Evolutionary conservation across 345 rosid genomes (phyloP), one percentile per base, ranked within the genome.

Genomic region (Eucalyptus tenuipes): DNA sequence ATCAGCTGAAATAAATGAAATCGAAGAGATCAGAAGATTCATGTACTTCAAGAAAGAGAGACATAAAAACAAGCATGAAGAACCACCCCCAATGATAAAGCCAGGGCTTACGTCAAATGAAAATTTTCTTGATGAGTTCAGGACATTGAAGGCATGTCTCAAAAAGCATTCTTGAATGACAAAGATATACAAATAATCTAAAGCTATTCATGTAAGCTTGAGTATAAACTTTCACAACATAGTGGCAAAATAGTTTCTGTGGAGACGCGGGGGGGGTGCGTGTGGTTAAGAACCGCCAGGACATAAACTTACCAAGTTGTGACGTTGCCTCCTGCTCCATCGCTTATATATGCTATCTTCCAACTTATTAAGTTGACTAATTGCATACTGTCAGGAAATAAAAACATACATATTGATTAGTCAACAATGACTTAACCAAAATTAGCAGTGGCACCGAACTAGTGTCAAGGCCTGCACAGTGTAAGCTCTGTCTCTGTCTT

Each of bases 341-440:
- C 95, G 94, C 87, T 95, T 94, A 96, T 94, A 95, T 87, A 97
- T 95, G 96, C 95, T 95, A 88, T 97, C 99, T 93, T 96, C 99
- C 93, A 97, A 89, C 93, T 95, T 97, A 91, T 92, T 96, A 88
- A 96, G 95, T 91, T 96, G 99, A 93, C 96, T 97, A 87, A 96
- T 93, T 88, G 99, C 99, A 92, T 93, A 96, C 98, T 96, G 97
- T 89, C 82, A 20, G 47, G 27, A 75, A 75, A 40, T 27, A 40
- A 75, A 75, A 75, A 40, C 47, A 20, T 40, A 11, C 29, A 2
- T 15, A n/a, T 7, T 64, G 75, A 64, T 64, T 64, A n/a, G 40
- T 40, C 47, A 75, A 75, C 29, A 11, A 40, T 20, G 82, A 75
- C 47, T 75, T 37, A 75, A 75, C 82, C 27, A 40, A 68, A 75